Evolutionary conservation across 108 stramenopile genomes (phyloP), one percentile per base, ranked within the genome.

Genomic region (Skeletonema grethae): DNA sequence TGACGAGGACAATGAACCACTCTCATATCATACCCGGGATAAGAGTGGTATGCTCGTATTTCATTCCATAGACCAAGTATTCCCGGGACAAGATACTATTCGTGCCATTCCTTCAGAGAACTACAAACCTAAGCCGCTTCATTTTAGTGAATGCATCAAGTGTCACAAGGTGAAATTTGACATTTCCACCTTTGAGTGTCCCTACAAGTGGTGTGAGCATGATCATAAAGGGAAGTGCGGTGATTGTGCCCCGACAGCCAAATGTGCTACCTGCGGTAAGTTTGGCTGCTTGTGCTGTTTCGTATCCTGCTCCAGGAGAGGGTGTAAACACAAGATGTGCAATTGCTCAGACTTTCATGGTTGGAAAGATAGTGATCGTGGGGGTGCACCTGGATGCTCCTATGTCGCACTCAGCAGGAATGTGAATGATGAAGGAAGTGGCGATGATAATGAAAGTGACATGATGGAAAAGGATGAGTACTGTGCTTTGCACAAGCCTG

Each of bases 361-460:
- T n/a, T 45, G 43, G 43, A 45, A 45, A 45, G 43, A 45, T 45
- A 45, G 43, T 45, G 43, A 45, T 45, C 43, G 43, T n/a, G 43
- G 43, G n/a, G 43, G 43, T 45, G 43, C 43, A 11, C 43, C 43
- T n/a, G 43, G 43, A n/a, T 45, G 43, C 3, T 45, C 43, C 43
- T n/a, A 45, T 45, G 0, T 45, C 4, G 43, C 12, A 12, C 43
- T 0, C n/a, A 10, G 43, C 10, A 11, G 43, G 43, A 45, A 45
- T 45, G 25, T 28, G 25, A 28, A 28, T 1, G 25, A 28, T 28
- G 25, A 28, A 28, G 25, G 25, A 28, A 28, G 25, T 28, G 15
- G n/a, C 4, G 43, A 45, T 45, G 9, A 45, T 45, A 13, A 45
- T 13, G 43, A 45, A 10, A 45, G 43, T 45, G 43, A 45, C 3